Evolutionary conservation across 495 filamentous ascomycete species (phyloP), one percentile per base, ranked within the genome.

Genomic region (Hypoxylon trugodes): DNA sequence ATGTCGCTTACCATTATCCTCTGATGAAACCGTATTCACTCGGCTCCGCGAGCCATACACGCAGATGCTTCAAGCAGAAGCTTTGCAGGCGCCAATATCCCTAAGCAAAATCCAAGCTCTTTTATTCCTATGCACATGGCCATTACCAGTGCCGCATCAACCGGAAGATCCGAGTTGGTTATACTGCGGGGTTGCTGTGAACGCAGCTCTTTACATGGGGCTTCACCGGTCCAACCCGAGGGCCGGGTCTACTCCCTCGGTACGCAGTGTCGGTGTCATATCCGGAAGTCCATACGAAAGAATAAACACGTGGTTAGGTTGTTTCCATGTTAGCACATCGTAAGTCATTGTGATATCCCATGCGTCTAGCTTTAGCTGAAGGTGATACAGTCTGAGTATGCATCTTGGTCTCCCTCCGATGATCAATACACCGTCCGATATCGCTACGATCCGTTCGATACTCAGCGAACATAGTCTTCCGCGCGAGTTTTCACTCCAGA

Each of bases 91-190:
- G 9, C 68, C 71, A 7, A 41, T 65, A 10, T 62, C 68, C 6
- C 21, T 74, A 19, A 59, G 68, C n/a, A 73, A 66, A 5, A 70
- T 71, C n/a, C 73, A 70, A 24, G 69, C 73, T 4, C 62, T 73
- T 9, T 47, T 74, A 10, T 40, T 74, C 13, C 61, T 77, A 28
- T 76, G 66, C 22, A 42, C 60, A 28, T 74, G 72, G 72, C 70
- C 72, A 18, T 21, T 74, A 10, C 72, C 70, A 3, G 68, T 71
- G 25, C 7, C 45, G 13, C 36, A 52, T 9, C 65, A 73, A 61
- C 32, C 38, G 1, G 50, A 69, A n/a, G 72, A 74, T 35, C 69
- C 72, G 9, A 73, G 69, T 40, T 74, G 72, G 72, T 41, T 71
- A 9, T 71, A 73, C 53, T 73, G 65, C 21, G 72, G 72, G 8